phyloP scores from a whole-genome alignment of 2,329 filamentous ascomycete genomes.

The Drechslerella coelobrocha region DNA sequence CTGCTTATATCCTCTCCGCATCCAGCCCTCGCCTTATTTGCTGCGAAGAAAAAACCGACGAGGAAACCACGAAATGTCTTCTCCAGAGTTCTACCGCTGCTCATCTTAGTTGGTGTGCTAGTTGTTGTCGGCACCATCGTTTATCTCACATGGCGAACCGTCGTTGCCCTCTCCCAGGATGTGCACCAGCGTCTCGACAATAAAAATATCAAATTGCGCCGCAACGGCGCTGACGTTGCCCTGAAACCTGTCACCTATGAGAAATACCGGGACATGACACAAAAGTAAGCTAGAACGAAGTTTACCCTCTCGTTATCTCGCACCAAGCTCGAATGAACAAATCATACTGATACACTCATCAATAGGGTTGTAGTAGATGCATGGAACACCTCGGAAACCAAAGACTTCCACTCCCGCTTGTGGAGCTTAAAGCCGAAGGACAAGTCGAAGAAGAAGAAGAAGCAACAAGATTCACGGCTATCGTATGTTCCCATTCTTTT shows the following conservation, averaged over 20 bases:
- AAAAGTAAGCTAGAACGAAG: conserved; percentile 25
- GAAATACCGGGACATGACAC: conserved; percentile 39
- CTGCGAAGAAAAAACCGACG: conserved; percentile 15
- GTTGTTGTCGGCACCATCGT: conserved; percentile 25
- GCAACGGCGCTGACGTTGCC: conserved; percentile 38
- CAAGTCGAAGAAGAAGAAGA: not conserved
- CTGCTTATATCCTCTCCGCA: not conserved
- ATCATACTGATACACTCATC: not conserved
- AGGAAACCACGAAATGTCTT: conserved; percentile 14
- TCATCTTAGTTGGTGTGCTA: conserved; percentile 28
- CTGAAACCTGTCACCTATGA: conserved; percentile 41
- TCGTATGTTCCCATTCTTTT: not conserved
- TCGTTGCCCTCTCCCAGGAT: conserved; percentile 10
- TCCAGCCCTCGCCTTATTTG: conserved; percentile 13
- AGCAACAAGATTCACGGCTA: not conserved
- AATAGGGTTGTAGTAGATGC: conserved; percentile 34
- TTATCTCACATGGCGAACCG: conserved; percentile 39
- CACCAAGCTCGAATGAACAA: not conserved
- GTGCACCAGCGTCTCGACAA: conserved; percentile 18
- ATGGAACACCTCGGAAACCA: conserved; percentile 47
- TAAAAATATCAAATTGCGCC: conserved; percentile 27
- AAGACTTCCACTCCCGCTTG: conserved; percentile 25
- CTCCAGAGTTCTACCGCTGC: conserved; percentile 20
- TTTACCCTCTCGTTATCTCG: not conserved
- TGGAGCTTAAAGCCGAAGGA: conserved; percentile 6